A percentile compares a stretch with the other conserved stretches of the same genome.
Evolutionary conservation across 352 stramenopile genomes (phyloP).

Genomic region (Phytophthora sojae): DNA sequence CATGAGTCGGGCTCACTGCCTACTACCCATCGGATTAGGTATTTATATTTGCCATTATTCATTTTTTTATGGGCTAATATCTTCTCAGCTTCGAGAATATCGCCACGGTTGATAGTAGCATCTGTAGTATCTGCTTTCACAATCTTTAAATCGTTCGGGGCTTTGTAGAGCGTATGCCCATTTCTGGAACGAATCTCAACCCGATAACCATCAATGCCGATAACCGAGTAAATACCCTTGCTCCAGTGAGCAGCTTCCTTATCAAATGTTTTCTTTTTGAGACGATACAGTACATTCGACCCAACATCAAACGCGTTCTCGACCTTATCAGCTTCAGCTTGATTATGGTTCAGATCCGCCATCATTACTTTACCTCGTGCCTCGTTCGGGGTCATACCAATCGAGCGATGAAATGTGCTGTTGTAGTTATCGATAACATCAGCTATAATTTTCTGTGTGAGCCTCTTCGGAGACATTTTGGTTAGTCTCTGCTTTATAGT

Average conservation of each 20-base stretch:
- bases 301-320: conserved; percentile 13
- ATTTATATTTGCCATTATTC: too few relatives aligned
- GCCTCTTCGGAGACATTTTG: neutral
- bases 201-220: conserved; percentile 36
- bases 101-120: conserved; percentile 16
- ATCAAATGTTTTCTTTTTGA: conserved; percentile 34
- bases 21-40: too few relatives aligned
- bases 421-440: neutral
- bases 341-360: neutral
- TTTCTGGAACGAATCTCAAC: conserved; percentile 41
- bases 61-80: conserved; percentile 24
- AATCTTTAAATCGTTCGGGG: conserved; percentile 30
- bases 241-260: conserved; percentile 36
- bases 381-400: neutral
- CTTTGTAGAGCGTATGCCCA: conserved; percentile 32
- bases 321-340: neutral
- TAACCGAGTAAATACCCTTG: conserved; percentile 23
- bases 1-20: too few relatives aligned
- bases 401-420: neutral
- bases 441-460: neutral
- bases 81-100: conserved; percentile 28
- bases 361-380: neutral
- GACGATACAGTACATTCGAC: conserved; percentile 17
- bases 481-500: neutral
- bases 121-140: conserved; percentile 29